Conservation (phyloP, 2,329 filamentous ascomycete species). For the Ophiostoma piceae region DNA sequence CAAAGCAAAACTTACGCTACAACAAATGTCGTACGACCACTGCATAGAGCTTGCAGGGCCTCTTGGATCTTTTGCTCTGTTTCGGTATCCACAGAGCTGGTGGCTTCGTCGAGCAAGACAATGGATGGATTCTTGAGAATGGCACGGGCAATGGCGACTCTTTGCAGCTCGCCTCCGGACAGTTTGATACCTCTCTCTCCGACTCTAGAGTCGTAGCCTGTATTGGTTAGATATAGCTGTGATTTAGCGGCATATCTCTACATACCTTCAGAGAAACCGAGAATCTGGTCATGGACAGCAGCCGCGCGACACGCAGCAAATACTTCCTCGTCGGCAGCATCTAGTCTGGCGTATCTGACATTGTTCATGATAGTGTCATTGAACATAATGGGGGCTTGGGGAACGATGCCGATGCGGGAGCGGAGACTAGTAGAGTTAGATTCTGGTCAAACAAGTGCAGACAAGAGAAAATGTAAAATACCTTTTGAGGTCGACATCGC, state of each 20-base stretch:
- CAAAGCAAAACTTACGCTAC: constrained; percentile 49
- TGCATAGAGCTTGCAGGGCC: constrained; percentile 53
- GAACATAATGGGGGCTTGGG: constrained; percentile 52
- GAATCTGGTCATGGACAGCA: constrained; percentile 54
- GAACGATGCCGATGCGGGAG: constrained; percentile 51
- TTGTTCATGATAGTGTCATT: constrained; percentile 57
- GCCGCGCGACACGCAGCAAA: constrained; percentile 51
- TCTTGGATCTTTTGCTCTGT: constrained; percentile 63
- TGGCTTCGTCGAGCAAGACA: constrained; percentile 73
- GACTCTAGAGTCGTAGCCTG: constrained; percentile 47
- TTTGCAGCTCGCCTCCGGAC: constrained; percentile 62
- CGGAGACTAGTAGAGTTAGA: constrained; percentile 36
- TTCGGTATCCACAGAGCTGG: constrained; percentile 68
- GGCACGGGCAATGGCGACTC: constrained; percentile 64
- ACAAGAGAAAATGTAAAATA: constrained; percentile 25
- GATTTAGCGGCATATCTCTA: background rate
- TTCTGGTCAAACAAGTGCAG: background rate
- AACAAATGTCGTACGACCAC: constrained; percentile 60
- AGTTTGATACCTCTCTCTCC: constrained; percentile 53
- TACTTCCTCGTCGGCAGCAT: constrained; percentile 52
- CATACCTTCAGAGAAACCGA: constrained; percentile 47
- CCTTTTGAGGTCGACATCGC: constrained; percentile 49
- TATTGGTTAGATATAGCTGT: background rate
- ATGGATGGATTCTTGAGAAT: constrained; percentile 70
- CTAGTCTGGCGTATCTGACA: constrained; percentile 51